Conservation (phyloP, 306 rosid genomes). For the Cucurbita argyrosperma region DNA sequence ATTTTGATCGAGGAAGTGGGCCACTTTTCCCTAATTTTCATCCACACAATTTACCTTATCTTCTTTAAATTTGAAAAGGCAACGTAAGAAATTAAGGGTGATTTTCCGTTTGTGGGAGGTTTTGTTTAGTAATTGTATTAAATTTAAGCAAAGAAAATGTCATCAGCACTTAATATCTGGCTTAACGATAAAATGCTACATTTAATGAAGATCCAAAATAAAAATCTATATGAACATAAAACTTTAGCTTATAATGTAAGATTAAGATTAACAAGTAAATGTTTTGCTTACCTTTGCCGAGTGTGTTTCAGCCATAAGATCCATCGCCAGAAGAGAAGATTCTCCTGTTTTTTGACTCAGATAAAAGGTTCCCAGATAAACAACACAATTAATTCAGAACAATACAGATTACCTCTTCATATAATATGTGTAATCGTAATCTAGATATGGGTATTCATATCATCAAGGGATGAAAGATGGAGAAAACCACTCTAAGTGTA, state of each 20-base stretch:
- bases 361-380: neutral
- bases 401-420: neutral
- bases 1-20: neutral
- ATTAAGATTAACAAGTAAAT: neutral
- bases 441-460: neutral
- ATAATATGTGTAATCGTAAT: neutral
- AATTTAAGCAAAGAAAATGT: neutral
- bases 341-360: neutral
- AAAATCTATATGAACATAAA: no score
- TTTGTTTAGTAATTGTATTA: neutral
- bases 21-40: neutral
- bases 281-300: neutral
- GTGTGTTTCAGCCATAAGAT: neutral
- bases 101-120: neutral
- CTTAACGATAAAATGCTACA: no score
- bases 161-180: no score
- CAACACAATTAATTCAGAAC: neutral
- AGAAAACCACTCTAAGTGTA: constrained; percentile 1
- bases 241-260: no score
- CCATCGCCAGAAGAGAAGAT: neutral
- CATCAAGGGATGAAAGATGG: neutral
- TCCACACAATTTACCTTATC: neutral
- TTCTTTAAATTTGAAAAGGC: neutral
- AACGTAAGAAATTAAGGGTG: neutral
- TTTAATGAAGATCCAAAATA: no score